These are phyloP conservation scores for Boechera stricta DNA, from an alignment of 345 rosid genomes.

Conservation along the genomic window DNA sequence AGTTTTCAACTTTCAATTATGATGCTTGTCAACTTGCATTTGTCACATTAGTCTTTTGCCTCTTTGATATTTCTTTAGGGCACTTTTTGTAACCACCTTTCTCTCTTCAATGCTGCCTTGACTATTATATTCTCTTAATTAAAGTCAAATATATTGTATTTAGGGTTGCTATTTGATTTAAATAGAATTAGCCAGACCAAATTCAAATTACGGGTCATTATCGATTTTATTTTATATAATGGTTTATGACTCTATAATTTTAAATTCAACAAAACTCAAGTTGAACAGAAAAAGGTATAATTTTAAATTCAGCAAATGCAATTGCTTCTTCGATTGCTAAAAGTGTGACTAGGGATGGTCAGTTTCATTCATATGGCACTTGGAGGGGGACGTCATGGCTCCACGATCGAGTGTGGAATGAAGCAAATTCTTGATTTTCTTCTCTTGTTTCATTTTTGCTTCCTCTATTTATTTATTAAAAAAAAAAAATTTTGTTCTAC, in stretches of 20 bases:
- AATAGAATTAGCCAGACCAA: background rate
- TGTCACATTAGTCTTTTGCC: background rate
- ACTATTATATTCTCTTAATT: background rate
- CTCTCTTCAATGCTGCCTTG: constrained; percentile 6
- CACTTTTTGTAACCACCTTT: constrained; percentile 5
- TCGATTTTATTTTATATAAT: background rate
- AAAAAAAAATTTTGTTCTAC: no score
- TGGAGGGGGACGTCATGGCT: no score
- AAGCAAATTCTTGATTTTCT: no score
- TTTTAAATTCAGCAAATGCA: no score
- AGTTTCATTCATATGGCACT: no score
- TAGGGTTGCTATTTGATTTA: background rate
- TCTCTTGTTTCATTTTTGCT: no score
- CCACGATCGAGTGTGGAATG: no score
- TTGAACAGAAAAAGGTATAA: background rate
- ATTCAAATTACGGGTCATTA: background rate
- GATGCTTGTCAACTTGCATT: constrained; percentile 9
- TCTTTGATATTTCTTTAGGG: constrained; percentile 1
- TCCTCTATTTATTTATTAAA: no score
- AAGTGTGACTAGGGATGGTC: no score
- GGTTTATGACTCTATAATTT: background rate
- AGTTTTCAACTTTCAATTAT: constrained; percentile 18
- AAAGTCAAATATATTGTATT: background rate
- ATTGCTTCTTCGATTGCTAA: no score
- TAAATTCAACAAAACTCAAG: background rate